Conservation (phyloP, 2,329 filamentous ascomycete genomes). For the Cercospora sp. region DNA sequence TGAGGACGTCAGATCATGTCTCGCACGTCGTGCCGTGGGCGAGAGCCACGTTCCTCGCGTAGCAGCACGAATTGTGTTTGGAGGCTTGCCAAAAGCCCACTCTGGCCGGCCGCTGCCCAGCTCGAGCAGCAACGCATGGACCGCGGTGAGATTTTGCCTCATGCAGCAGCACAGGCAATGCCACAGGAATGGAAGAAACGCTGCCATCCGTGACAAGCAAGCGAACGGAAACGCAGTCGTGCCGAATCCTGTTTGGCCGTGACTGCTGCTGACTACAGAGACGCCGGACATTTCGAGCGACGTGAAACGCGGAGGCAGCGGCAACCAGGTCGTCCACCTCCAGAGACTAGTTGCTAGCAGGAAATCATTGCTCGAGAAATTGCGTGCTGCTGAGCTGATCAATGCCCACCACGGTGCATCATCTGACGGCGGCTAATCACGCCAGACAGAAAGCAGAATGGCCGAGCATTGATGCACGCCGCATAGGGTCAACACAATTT, state of each 20-base stretch:
- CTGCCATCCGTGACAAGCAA: neutral
- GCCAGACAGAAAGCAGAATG: neutral
- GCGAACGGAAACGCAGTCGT: neutral
- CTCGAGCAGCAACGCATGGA: neutral
- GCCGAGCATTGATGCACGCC: neutral
- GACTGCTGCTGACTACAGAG: neutral
- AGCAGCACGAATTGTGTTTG: neutral
- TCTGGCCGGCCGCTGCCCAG: neutral
- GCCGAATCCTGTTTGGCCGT: neutral
- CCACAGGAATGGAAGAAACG: constrained; percentile 6
- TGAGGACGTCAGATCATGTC: neutral
- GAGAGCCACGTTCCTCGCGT: neutral
- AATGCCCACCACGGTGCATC: constrained; percentile 11
- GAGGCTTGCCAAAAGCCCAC: neutral
- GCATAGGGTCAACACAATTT: constrained; percentile 7
- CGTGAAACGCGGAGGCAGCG: constrained; percentile 11
- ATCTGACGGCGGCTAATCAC: constrained; percentile 12
- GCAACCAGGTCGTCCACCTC: constrained; percentile 2
- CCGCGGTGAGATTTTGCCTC: constrained; percentile 1
- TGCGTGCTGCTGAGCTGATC: constrained; percentile 10
- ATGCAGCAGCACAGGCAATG: neutral
- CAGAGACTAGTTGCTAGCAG: neutral
- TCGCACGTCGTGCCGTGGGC: neutral
- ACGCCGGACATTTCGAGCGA: neutral
- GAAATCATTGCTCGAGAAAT: neutral